Evolutionary conservation across 1,284 basidiomycete species (phyloP).

Genomic region (Thecaphora thlaspeos): DNA sequence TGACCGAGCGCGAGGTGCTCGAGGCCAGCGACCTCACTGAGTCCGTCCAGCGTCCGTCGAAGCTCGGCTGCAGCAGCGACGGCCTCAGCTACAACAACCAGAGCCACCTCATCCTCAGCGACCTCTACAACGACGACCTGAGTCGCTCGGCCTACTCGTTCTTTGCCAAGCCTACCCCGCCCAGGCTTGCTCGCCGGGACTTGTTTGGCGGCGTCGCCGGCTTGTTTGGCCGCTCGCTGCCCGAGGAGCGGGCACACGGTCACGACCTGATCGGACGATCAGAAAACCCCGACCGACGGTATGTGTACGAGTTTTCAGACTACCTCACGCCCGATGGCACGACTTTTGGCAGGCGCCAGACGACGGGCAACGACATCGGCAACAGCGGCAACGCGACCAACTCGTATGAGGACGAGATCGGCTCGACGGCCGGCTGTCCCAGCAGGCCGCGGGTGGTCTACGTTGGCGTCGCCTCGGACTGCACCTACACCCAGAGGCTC

Average conservation of each 20-base stretch:
- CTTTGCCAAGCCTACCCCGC: constrained; percentile 33
- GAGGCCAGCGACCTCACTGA: background rate
- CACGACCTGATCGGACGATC: constrained; percentile 17
- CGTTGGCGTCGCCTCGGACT: constrained; percentile 86
- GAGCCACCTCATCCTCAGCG: constrained; percentile 32
- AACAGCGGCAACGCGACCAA: constrained; percentile 74
- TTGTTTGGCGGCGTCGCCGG: constrained; percentile 29
- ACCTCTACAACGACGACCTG: constrained; percentile 33
- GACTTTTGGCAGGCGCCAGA: constrained; percentile 29
- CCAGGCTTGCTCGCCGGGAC: constrained; percentile 24
- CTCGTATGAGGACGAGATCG: constrained; percentile 76
- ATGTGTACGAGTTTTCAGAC: constrained; percentile 24
- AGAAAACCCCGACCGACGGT: constrained; percentile 12
- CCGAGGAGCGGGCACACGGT: background rate
- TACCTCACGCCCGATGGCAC: constrained; percentile 13
- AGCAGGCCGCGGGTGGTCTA: constrained; percentile 72
- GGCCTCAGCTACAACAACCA: constrained; percentile 40
- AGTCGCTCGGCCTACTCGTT: constrained; percentile 40
- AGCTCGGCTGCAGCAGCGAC: constrained; percentile 33
- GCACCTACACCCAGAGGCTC: constrained; percentile 64
- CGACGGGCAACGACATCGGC: constrained; percentile 67
- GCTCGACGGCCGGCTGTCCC: constrained; percentile 70
- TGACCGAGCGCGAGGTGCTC: constrained; percentile 3
- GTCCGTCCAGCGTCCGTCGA: background rate
- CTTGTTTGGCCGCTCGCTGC: constrained; percentile 5